phyloP scores from a whole-genome alignment of 306 rosid species.

The Inga leiocalycina region DNA sequence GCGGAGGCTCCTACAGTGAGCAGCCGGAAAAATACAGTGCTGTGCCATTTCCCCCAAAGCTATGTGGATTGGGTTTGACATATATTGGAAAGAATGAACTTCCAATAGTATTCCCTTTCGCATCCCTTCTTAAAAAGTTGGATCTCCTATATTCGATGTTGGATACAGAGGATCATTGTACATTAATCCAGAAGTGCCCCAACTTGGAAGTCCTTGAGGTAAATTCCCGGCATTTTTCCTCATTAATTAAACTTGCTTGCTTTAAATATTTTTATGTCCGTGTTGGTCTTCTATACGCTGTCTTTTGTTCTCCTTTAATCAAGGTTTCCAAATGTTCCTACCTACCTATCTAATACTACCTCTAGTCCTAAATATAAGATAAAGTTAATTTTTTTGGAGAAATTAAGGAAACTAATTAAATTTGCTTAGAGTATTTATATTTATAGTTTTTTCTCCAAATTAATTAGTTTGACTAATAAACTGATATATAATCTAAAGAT shows the following conservation, averaged over 20 bases:
- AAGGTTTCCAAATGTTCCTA: slow-evolving; percentile 26
- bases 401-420: too few relatives aligned
- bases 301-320: slow-evolving; percentile 21
- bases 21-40: slow-evolving; percentile 54
- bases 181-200: slow-evolving; percentile 81
- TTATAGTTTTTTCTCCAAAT: too few relatives aligned
- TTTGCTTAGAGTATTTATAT: too few relatives aligned
- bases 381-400: too few relatives aligned
- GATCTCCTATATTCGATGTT: slow-evolving; percentile 90
- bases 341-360: background rate
- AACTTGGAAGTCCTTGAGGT: slow-evolving; percentile 93
- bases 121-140: slow-evolving; percentile 64
- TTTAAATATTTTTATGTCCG: slow-evolving; percentile 15
- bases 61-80: slow-evolving; percentile 74
- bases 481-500: too few relatives aligned
- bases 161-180: slow-evolving; percentile 90
- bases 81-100: slow-evolving; percentile 79
- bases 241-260: slow-evolving; percentile 4
- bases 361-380: too few relatives aligned
- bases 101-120: slow-evolving; percentile 76
- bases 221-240: slow-evolving; percentile 13
- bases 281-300: background rate
- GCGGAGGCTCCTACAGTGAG: slow-evolving; percentile 79
- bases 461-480: too few relatives aligned
- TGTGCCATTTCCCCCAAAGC: slow-evolving; percentile 61